These are phyloP conservation scores for Mycena alexandri DNA, from an alignment of 768 basidiomycete genomes.

Conservation along the genomic window DNA sequence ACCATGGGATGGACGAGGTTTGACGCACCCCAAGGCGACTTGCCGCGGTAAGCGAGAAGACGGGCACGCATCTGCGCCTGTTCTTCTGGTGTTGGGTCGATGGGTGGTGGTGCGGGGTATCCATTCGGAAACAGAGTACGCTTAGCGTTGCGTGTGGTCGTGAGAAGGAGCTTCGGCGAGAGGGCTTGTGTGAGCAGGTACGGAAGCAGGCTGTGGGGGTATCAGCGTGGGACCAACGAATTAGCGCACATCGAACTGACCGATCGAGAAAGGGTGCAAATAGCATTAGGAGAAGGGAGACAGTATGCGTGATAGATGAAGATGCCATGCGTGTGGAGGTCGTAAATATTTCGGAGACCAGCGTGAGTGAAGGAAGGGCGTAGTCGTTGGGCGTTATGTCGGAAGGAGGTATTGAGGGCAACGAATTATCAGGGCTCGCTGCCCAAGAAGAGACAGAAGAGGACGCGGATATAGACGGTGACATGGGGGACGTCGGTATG, in stretches of 20 bases:
- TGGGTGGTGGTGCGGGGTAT: conserved; percentile 80
- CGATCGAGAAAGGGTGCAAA: conserved; percentile 71
- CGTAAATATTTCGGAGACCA: conserved; percentile 65
- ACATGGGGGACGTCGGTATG: conserved; percentile 13
- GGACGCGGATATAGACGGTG: conserved; percentile 35
- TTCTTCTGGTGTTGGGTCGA: conserved; percentile 84
- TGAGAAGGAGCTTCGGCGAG: conserved; percentile 65
- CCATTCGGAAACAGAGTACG: conserved; percentile 89
- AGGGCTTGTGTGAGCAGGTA: conserved; percentile 71
- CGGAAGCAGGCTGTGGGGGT: conserved; percentile 70
- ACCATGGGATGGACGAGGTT: neutral
- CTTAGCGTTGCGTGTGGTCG: conserved; percentile 68
- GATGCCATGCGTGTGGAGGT: conserved; percentile 63
- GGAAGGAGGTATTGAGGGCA: conserved; percentile 13
- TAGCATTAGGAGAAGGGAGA: conserved; percentile 60
- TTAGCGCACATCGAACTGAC: conserved; percentile 47
- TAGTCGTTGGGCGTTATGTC: conserved; percentile 47
- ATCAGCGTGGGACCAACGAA: neutral
- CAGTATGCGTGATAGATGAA: conserved; percentile 57
- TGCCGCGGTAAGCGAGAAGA: conserved; percentile 49
- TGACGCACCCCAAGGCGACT: conserved; percentile 34
- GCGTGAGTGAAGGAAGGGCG: conserved; percentile 55
- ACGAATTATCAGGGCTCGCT: conserved; percentile 33
- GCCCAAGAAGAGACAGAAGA: conserved; percentile 34
- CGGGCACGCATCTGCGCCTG: conserved; percentile 68